phyloP scores from a whole-genome alignment of 805 yeast species.

The Peterozyma xylosa region DNA sequence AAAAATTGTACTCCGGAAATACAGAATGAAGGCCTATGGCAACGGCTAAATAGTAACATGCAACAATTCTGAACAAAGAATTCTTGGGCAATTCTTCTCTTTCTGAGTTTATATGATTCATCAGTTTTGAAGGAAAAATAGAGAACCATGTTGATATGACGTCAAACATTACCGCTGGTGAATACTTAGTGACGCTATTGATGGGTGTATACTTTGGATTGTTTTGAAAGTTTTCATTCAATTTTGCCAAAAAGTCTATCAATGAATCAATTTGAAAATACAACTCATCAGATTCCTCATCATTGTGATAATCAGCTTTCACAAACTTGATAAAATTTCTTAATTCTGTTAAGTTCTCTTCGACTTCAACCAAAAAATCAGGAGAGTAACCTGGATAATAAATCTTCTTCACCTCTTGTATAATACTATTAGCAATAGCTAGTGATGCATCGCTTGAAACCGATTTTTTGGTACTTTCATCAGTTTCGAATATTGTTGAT shows the following conservation, averaged over 20 bases:
- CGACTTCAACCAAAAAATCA: not conserved
- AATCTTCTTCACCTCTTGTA: conserved; percentile 2
- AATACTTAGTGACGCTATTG: conserved; percentile 1
- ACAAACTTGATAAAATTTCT: too few species aligned
- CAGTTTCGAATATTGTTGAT: not conserved
- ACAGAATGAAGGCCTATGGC: not conserved
- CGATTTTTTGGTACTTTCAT: not conserved
- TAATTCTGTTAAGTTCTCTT: not conserved
- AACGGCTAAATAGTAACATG: conserved; percentile 1
- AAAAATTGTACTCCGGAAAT: conserved; percentile 3
- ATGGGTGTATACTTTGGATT: not conserved
- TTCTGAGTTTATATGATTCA: not conserved
- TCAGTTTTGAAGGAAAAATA: not conserved
- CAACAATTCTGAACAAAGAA: not conserved
- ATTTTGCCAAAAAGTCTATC: not conserved
- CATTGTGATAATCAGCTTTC: not conserved
- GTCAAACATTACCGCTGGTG: conserved; percentile 1
- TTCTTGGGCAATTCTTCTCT: too few species aligned
- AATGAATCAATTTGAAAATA: not conserved
- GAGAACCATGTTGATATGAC: conserved; percentile 1
- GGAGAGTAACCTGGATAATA: conserved; percentile 1
- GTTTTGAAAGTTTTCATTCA: not conserved
- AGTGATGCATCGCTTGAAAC: not conserved
- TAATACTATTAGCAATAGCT: not conserved
- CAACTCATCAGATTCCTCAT: not conserved